Evolutionary conservation across 192 early-diverging fungal genomes (phyloP), one percentile per base, ranked within the genome.

Genomic region (Coemansia sp.): DNA sequence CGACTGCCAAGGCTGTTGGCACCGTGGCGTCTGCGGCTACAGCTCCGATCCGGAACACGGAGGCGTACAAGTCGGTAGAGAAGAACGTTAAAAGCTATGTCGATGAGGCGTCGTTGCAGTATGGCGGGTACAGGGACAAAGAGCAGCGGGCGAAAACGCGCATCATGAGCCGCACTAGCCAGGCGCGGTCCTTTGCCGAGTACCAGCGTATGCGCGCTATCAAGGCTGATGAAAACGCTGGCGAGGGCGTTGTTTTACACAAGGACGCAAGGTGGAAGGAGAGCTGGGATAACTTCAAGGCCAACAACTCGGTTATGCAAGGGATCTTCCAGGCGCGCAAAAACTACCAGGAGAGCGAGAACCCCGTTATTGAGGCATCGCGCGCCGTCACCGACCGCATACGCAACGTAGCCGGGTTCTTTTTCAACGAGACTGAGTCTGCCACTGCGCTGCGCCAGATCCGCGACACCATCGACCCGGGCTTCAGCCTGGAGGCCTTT

Each of bases 401-500:
- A 66, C 82, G 91, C 29, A 89, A 92, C 50, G 81, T 89, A 6
- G 91, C 91, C 83, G 90, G 85, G 16, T 91, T 93, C 7, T 84
- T 92, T 63, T 91, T 95, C 68, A 92, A 95, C 51, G 98, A 99
- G 78, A 93, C 93, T 24, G 96, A 99, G 87, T 90, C 92, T 67
- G 93, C 94, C 10, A 83, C 92, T 67, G 93, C 94, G n/a, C 87
- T 98, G 66, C 83, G 87, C 17, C 90, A 89, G 40, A 88, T 99
- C 72, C 75, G 73, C 50, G 87, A 92, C 61, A 79, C 84, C 41
- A 91, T 96, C 24, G 94, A 99, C 60, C 96, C 94, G 7, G 68
- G 73, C 13, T 98, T 99, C 75, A 87, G 85, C 69, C 85, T 92
- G 60, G 93, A 98, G 41, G 83, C 75, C 34, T 98, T 98, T 75